Evolutionary conservation across 1,139 yeast species (phyloP).

Genomic region (Tardiomyces blankii): DNA sequence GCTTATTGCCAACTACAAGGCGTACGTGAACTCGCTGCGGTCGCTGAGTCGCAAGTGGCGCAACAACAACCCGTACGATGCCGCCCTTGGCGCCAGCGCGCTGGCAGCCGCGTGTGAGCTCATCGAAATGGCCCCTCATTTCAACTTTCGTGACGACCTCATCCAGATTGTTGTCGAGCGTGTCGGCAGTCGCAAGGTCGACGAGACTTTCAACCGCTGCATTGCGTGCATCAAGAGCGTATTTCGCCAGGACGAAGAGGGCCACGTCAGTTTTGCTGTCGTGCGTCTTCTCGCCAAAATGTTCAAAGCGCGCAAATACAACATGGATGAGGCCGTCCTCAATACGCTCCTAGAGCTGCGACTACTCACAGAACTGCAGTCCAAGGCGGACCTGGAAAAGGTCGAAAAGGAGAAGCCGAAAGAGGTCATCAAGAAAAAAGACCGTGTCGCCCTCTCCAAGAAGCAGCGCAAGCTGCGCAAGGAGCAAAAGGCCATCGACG

Average conservation of each 20-base stretch:
- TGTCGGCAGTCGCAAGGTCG: conserved; percentile 20
- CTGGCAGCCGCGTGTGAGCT: conserved; percentile 75
- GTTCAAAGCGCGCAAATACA: conserved; percentile 59
- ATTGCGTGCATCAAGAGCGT: conserved; percentile 54
- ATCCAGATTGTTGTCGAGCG: conserved; percentile 51
- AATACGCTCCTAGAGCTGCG: conserved; percentile 64
- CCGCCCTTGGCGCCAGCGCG: conserved; percentile 45
- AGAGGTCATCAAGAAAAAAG: conserved; percentile 56
- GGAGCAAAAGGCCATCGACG: conserved; percentile 78
- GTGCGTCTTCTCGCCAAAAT: conserved; percentile 58
- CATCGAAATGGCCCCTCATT: conserved; percentile 55
- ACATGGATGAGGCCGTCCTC: conserved; percentile 75
- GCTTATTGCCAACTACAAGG: conserved; percentile 55
- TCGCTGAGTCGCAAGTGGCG: conserved; percentile 28
- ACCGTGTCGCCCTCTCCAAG: conserved; percentile 79
- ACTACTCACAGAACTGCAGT: conserved; percentile 57
- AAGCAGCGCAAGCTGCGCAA: conserved; percentile 80
- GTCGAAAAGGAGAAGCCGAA: conserved; percentile 35
- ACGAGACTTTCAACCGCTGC: conserved; percentile 44
- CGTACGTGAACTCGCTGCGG: conserved; percentile 49
- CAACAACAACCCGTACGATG: conserved; percentile 24
- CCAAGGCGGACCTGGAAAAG: conserved; percentile 48
- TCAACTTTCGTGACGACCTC: conserved; percentile 69
- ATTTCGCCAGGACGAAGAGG: conserved; percentile 61
- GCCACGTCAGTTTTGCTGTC: conserved; percentile 69